These are phyloP conservation scores for Bertia moriformis DNA, from an alignment of 2,329 filamentous ascomycete genomes.

Conservation along the genomic window DNA sequence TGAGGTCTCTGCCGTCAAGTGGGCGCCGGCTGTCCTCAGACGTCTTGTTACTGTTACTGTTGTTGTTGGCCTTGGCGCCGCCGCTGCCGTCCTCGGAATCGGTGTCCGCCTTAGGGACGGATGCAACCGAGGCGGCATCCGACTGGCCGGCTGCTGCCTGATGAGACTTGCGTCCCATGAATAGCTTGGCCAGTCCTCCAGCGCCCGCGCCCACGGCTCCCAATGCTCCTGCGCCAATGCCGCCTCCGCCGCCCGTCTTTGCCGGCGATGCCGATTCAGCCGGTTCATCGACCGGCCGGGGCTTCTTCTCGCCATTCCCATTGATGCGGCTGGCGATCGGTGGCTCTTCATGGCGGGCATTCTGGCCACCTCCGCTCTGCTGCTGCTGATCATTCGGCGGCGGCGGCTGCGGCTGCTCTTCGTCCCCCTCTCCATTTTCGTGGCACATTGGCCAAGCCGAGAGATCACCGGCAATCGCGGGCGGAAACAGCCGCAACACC, in stretches of 20 bases:
- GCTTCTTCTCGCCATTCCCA: constrained; percentile 2
- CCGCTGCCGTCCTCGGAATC: constrained; percentile 41
- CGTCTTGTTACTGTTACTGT: constrained; percentile 24
- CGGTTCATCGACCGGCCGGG: constrained; percentile 7
- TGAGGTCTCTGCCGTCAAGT: constrained; percentile 70
- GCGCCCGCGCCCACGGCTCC: constrained; percentile 3
- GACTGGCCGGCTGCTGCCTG: constrained; percentile 12
- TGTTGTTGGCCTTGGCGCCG: constrained; percentile 29
- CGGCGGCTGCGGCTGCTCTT: constrained; percentile 18
- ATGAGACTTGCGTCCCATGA: constrained; percentile 27
- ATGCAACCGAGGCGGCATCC: constrained; percentile 34
- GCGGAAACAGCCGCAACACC: constrained; percentile 74
- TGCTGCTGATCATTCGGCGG: constrained; percentile 21
- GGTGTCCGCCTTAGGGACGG: constrained; percentile 35
- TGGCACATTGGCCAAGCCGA: constrained; percentile 41
- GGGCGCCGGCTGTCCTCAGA: constrained; percentile 34
- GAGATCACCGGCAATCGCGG: constrained; percentile 67
- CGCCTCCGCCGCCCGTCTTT: constrained; percentile 9
- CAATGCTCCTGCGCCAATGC: no score
- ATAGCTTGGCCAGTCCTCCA: constrained; percentile 36
- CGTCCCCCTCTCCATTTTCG: constrained; percentile 30
- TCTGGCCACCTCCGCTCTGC: background rate
- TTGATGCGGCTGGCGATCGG: no score
- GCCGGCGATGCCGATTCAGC: constrained; percentile 17
- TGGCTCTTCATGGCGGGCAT: constrained; percentile 10